phyloP scores from a whole-genome alignment of 2,329 filamentous ascomycete species.

The Beauveria pseudobassiana region DNA sequence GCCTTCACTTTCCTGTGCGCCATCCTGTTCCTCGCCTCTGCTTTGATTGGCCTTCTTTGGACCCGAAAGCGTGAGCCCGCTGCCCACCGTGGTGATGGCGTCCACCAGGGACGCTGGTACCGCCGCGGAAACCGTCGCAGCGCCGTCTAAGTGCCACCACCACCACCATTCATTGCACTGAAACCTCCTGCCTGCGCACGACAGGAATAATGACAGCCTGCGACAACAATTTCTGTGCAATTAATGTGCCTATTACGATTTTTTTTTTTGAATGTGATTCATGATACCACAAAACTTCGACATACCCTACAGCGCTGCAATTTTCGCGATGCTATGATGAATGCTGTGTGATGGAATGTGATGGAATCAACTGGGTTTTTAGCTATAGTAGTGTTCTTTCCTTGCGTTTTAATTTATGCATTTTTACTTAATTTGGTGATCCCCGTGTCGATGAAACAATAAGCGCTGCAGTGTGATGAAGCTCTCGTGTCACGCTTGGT shows the following conservation, averaged over 20 bases:
- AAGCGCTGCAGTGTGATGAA: too few relatives aligned
- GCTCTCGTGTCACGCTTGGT: too few relatives aligned
- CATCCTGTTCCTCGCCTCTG: conserved; percentile 61
- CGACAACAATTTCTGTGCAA: neutral
- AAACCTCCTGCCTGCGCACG: too few relatives aligned
- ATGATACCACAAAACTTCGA: conserved; percentile 2
- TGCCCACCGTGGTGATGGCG: conserved; percentile 23
- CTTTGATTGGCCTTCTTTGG: conserved; percentile 50
- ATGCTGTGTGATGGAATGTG: neutral
- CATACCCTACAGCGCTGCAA: neutral
- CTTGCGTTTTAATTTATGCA: neutral
- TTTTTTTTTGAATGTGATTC: neutral
- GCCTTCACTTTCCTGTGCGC: conserved; percentile 67
- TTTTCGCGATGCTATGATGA: neutral
- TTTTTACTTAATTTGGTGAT: neutral
- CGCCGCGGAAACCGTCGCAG: conserved; percentile 37
- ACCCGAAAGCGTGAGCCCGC: conserved; percentile 33
- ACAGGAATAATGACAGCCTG: neutral
- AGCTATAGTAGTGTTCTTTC: neutral
- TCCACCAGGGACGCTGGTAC: conserved; percentile 20
- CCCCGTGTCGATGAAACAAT: too few relatives aligned
- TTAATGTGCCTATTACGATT: neutral
- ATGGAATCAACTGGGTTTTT: neutral
- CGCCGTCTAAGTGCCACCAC: conserved; percentile 27
- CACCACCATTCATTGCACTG: neutral